Evolutionary conservation across 2,329 filamentous ascomycete genomes (phyloP).

Genomic region (Helminthosporium solani): DNA sequence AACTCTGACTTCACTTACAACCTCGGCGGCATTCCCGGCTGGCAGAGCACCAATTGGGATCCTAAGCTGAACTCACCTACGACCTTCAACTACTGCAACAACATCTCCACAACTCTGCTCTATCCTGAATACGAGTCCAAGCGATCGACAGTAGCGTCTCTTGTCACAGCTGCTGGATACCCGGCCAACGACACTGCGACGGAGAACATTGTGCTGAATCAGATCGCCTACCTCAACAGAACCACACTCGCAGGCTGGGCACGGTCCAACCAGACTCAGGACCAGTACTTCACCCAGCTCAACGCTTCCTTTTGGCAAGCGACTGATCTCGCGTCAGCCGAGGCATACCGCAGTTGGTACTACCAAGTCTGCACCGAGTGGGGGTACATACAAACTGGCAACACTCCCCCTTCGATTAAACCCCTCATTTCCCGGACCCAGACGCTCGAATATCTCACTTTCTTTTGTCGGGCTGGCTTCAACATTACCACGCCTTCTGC

Average conservation of each 20-base stretch:
- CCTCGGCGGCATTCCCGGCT: constrained; percentile 50
- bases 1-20: constrained; percentile 56
- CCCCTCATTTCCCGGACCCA: constrained; percentile 72
- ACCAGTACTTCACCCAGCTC: constrained; percentile 54
- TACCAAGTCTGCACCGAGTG: constrained; percentile 61
- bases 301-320: constrained; percentile 50
- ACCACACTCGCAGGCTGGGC: constrained; percentile 46
- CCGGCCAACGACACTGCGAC: constrained; percentile 42
- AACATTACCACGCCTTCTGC: constrained; percentile 66
- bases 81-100: constrained; percentile 51
- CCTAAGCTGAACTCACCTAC: constrained; percentile 50
- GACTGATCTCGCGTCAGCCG: constrained; percentile 44
- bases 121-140: constrained; percentile 41
- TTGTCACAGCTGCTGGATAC: constrained; percentile 54
- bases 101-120: constrained; percentile 51
- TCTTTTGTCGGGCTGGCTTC: constrained; percentile 67
- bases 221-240: constrained; percentile 55
- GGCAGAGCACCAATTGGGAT: constrained; percentile 60
- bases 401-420: constrained; percentile 62
- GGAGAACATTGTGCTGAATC: constrained; percentile 57
- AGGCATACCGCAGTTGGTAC: constrained; percentile 53
- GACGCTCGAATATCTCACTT: constrained; percentile 61
- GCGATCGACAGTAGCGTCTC: constrained; percentile 43
- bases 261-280: constrained; percentile 41
- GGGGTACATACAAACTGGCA: constrained; percentile 77